Percentiles rank a stretch among this genome's conserved stretches.
These are phyloP conservation scores for Saccharomycopsis fibuligera DNA, from an alignment of 805 yeast species.

Conservation along the genomic window DNA sequence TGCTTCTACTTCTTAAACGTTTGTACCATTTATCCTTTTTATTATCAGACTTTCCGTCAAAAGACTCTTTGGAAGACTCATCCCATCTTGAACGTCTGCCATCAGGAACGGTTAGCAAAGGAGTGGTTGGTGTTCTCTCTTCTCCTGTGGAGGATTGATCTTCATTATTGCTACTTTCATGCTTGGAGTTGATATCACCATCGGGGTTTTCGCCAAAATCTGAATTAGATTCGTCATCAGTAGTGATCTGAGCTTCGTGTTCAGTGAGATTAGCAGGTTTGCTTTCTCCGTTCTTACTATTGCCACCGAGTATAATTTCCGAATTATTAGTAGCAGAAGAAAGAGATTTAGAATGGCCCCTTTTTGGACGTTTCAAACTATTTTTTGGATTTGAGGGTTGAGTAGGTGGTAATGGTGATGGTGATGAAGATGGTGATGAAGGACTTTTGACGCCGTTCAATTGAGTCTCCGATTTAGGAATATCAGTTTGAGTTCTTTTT, in stretches of 20 bases:
- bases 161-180: no score
- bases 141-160: no score
- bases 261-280: neutral
- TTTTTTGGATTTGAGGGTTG: neutral
- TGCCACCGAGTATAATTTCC: constrained; percentile 2
- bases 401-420: neutral
- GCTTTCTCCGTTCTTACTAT: neutral
- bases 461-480: neutral
- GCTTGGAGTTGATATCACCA: neutral
- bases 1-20: constrained; percentile 4
- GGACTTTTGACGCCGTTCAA: no score
- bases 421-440: no score
- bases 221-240: constrained; percentile 7
- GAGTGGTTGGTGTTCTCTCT: neutral
- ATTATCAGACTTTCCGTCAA: neutral
- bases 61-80: neutral
- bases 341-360: constrained; percentile 7
- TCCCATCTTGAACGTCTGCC: constrained; percentile 2
- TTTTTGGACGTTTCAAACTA: no score
- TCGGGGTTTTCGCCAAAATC: neutral
- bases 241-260: neutral
- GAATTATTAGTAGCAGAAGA: constrained; percentile 1
- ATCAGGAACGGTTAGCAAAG: constrained; percentile 4
- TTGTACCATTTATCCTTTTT: constrained; percentile 9
- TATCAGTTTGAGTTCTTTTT: neutral